Base-by-base conservation (phyloP, 2,329 filamentous ascomycete genomes). In the Pyricularia pennisetigena region DNA sequence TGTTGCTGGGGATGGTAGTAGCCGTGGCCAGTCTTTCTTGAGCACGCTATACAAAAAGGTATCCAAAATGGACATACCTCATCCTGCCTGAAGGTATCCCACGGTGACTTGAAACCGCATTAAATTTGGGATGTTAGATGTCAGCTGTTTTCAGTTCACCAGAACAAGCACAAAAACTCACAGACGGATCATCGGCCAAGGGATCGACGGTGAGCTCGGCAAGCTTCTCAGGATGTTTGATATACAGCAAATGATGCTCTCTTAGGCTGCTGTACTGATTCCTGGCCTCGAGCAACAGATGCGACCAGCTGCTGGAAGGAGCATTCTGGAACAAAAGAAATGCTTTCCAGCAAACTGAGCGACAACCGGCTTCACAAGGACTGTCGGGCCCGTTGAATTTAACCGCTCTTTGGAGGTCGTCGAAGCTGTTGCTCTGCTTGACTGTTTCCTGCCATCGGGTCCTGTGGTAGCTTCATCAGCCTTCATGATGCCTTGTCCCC, bases 321-420 rank as follows among this genome's bases (percentile, higher is more conserved):
- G 88, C 80, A 67, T 85, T 85, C 71, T 90, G 87, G 75, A 93
- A 94, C 32, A 97, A 82, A 64, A 97, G 82, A 76, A 97, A 97
- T 54, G 87, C 86, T 87, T 97, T 97, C 94, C 94, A 98, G 78
- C 91, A 97, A 54, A 96, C 85, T 3, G 94, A 97, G 68, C 94
- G 88, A 71, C 93, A 86, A 16, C 92, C 93, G 64, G 88, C 82
- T 67, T 88, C 80, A 76, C 90, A 93, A 65, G 89, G 87, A 73
- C 85, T 90, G 12, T 78, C 77, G 20, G 84, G 77, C 23, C 85
- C 85, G 73, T 88, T 84, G 71, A 84, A 79, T 76, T 84, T 86
- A 67, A 92, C 83, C n/a, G 87, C 86, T 71, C 82, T 82, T 77
- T 86, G 88, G 68, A 93, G 80, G 70, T 88, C 84, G n/a, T 80